phyloP scores from a whole-genome alignment of 768 basidiomycete genomes.

The Russula compacta region DNA sequence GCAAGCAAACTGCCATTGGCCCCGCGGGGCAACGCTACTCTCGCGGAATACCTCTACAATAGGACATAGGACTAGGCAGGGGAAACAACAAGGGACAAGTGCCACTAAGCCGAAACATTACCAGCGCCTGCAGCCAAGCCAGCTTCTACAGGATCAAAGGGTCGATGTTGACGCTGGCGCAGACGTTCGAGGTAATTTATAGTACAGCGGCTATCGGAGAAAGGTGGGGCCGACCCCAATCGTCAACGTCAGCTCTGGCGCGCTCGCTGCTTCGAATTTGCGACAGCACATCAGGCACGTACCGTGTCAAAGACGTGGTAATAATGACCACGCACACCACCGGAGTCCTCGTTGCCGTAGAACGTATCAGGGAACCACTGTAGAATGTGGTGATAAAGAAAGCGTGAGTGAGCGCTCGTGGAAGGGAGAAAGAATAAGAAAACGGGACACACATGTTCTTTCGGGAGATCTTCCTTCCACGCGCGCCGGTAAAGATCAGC shows the following conservation, averaged over 20 bases:
- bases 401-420: background rate
- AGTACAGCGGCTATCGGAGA: constrained; percentile 32
- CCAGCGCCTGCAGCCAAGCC: background rate
- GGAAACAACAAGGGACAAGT: background rate
- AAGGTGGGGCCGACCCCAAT: background rate
- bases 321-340: constrained; percentile 60
- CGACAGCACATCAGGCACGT: constrained; percentile 21
- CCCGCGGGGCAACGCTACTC: background rate
- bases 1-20: background rate
- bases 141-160: constrained; percentile 19
- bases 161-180: constrained; percentile 19
- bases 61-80: background rate
- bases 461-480: constrained; percentile 56
- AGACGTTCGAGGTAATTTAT: constrained; percentile 28
- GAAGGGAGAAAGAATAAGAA: background rate
- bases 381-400: background rate
- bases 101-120: background rate
- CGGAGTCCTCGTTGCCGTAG: constrained; percentile 42
- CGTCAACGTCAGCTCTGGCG: background rate
- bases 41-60: background rate
- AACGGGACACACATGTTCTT: constrained; percentile 44
- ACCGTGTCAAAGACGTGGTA: constrained; percentile 75
- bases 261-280: no score
- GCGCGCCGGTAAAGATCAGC: constrained; percentile 59
- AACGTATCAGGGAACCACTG: constrained; percentile 77